Conservation (phyloP, 495 filamentous ascomycete species). For the Tuber microsphaerosporum region DNA sequence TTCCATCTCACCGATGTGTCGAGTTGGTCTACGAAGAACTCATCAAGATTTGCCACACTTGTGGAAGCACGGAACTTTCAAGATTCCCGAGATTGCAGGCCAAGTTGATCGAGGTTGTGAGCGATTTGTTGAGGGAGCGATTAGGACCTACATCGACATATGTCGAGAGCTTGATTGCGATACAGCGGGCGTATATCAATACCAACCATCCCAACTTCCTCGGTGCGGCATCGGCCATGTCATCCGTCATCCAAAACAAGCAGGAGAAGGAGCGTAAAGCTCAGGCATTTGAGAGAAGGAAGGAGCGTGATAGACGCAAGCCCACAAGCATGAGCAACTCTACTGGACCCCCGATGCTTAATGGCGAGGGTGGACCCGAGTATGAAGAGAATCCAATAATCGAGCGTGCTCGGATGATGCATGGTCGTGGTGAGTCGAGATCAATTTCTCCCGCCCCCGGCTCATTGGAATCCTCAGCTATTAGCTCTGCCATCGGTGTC, state of each 20-base stretch:
- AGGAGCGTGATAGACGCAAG: slow-evolving; percentile 70
- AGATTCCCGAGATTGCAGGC: slow-evolving; percentile 89
- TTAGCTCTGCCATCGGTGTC: slow-evolving; percentile 43
- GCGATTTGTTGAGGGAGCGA: slow-evolving; percentile 86
- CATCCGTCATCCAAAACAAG: slow-evolving; percentile 83
- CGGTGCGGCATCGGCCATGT: slow-evolving; percentile 96
- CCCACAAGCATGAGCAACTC: slow-evolving; percentile 36
- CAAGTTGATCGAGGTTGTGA: slow-evolving; percentile 97
- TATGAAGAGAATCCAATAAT: slow-evolving; percentile 62
- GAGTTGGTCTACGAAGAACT: slow-evolving; percentile 98
- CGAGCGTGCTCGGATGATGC: slow-evolving; percentile 27
- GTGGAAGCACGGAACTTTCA: slow-evolving; percentile 85
- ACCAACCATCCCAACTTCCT: slow-evolving; percentile 99
- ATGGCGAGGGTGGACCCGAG: slow-evolving; percentile 63
- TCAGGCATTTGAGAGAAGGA: slow-evolving; percentile 69
- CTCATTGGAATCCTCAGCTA: slow-evolving; percentile 32
- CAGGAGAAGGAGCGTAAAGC: slow-evolving; percentile 86
- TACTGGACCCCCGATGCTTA: slow-evolving; percentile 45
- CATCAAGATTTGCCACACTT: slow-evolving; percentile 99
- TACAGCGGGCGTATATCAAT: slow-evolving; percentile 97
- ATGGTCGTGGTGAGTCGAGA: slow-evolving; percentile 38
- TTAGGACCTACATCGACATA: slow-evolving; percentile 81
- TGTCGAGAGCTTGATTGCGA: slow-evolving; percentile 92
- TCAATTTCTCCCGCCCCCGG: slow-evolving; percentile 40
- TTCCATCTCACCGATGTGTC: slow-evolving; percentile 93